Conservation (phyloP, 345 rosid genomes). For the Euphorbia peplus region DNA sequence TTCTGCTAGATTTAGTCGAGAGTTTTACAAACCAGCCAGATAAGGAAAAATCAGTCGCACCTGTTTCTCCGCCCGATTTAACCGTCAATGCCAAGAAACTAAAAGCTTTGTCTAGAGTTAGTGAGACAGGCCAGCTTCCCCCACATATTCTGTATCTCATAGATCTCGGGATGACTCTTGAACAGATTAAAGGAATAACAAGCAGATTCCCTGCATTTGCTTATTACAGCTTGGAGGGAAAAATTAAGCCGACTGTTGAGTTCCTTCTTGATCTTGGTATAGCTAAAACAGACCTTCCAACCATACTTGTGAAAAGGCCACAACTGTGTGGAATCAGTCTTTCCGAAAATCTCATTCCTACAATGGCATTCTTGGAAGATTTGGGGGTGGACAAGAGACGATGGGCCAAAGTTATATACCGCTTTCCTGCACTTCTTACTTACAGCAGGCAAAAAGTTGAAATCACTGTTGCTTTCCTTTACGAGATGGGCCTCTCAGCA, state of each 20-base stretch:
- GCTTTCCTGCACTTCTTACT: slow-evolving; percentile 75
- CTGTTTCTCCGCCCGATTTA: slow-evolving; percentile 30
- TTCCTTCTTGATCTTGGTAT: slow-evolving; percentile 81
- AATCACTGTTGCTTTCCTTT: slow-evolving; percentile 58
- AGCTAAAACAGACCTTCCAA: slow-evolving; percentile 57
- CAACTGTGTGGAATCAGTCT: slow-evolving; percentile 87
- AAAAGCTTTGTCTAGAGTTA: slow-evolving; percentile 65
- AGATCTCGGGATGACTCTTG: slow-evolving; percentile 76
- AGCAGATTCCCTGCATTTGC: slow-evolving; percentile 76
- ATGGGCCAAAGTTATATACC: slow-evolving; percentile 85
- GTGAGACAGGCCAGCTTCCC: slow-evolving; percentile 52
- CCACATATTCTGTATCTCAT: slow-evolving; percentile 72
- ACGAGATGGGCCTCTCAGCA: slow-evolving; percentile 61
- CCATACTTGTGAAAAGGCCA: slow-evolving; percentile 68
- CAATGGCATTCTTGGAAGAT: slow-evolving; percentile 67
- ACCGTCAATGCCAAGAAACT: slow-evolving; percentile 44
- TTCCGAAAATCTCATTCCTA: slow-evolving; percentile 66
- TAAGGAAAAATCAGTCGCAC: slow-evolving; percentile 34
- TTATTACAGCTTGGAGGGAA: slow-evolving; percentile 75
- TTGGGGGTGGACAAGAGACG: slow-evolving; percentile 72
- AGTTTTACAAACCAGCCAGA: slow-evolving; percentile 60
- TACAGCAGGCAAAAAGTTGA: slow-evolving; percentile 74
- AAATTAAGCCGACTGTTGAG: slow-evolving; percentile 82
- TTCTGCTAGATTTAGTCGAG: slow-evolving; percentile 59
- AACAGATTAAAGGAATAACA: slow-evolving; percentile 71